phyloP scores from a whole-genome alignment of 306 rosid genomes.

The Lotus japonicus region DNA sequence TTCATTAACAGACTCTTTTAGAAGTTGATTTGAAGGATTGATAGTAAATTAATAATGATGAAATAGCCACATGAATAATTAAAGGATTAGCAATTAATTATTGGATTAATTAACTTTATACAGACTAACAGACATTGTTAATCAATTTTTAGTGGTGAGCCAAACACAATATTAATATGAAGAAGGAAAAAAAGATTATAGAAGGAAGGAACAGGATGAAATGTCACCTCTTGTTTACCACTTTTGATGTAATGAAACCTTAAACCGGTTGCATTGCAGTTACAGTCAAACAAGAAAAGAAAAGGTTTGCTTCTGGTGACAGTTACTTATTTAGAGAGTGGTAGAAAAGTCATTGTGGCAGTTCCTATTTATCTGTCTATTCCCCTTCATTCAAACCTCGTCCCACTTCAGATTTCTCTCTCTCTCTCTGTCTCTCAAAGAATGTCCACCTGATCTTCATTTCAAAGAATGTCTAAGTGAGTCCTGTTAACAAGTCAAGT shows the following conservation, averaged over 20 bases:
- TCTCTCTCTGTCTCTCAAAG: no score
- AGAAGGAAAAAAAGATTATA: background rate
- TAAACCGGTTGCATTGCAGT: slow-evolving; percentile 3
- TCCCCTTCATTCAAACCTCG: slow-evolving; percentile 30
- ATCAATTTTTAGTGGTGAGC: background rate
- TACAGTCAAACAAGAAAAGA: slow-evolving; percentile 22
- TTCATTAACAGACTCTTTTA: background rate
- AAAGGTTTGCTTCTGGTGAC: slow-evolving; percentile 20
- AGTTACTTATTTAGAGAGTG: slow-evolving; percentile 27
- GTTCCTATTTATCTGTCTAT: slow-evolving; percentile 29
- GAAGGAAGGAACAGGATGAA: slow-evolving; percentile 4
- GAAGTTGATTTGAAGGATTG: background rate
- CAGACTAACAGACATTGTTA: background rate
- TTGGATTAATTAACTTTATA: background rate
- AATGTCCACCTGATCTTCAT: background rate
- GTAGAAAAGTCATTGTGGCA: slow-evolving; percentile 53
- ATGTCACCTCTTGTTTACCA: slow-evolving; percentile 5
- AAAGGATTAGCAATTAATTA: slow-evolving; percentile 9
- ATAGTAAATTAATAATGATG: slow-evolving; percentile 10
- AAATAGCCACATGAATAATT: background rate
- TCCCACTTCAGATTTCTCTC: slow-evolving; percentile 7
- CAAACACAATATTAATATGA: background rate
- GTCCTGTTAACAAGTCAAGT: slow-evolving; percentile 9
- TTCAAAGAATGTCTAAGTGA: background rate
- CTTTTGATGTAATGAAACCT: background rate